phyloP scores from a whole-genome alignment of 768 basidiomycete species.

The Suillus clintonianus region DNA sequence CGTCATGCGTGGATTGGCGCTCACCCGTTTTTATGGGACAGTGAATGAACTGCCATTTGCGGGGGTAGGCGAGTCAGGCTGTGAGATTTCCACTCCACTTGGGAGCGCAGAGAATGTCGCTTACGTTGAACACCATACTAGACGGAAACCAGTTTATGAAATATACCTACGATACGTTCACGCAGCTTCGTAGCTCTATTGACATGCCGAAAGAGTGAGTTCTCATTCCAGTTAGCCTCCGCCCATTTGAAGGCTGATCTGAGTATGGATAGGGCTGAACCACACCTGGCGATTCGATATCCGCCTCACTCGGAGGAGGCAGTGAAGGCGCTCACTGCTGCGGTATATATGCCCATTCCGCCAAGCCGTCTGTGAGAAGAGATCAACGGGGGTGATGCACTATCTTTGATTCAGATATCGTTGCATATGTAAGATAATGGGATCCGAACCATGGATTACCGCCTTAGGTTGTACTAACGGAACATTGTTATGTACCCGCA shows the following conservation, averaged over 20 bases:
- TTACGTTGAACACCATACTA: conserved; percentile 19
- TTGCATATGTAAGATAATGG: not conserved
- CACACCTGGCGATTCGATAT: conserved; percentile 20
- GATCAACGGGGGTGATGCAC: not conserved
- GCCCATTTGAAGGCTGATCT: conserved; percentile 6
- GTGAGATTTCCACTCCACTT: conserved; percentile 39
- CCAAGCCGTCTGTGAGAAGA: conserved; percentile 7
- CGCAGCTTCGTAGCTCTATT: conserved; percentile 47
- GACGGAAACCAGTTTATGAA: conserved; percentile 58
- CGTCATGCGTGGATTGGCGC: conserved; percentile 4
- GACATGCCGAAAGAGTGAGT: conserved; percentile 62
- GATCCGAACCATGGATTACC: not conserved
- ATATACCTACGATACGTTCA: conserved; percentile 57
- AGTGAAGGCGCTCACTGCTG: conserved; percentile 10
- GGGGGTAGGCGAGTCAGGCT: conserved; percentile 64
- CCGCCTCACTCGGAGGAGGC: conserved; percentile 24
- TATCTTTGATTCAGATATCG: not conserved
- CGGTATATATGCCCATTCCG: conserved; percentile 16
- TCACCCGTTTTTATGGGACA: conserved; percentile 15
- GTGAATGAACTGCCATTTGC: conserved; percentile 49
- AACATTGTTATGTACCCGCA: not conserved
- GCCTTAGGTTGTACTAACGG: not conserved
- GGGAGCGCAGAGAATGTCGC: not conserved
- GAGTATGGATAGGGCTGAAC: conserved; percentile 21
- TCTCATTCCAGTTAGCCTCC: not conserved